phyloP scores from a whole-genome alignment of 257 asterid species.

The Nicotiana undulata region DNA sequence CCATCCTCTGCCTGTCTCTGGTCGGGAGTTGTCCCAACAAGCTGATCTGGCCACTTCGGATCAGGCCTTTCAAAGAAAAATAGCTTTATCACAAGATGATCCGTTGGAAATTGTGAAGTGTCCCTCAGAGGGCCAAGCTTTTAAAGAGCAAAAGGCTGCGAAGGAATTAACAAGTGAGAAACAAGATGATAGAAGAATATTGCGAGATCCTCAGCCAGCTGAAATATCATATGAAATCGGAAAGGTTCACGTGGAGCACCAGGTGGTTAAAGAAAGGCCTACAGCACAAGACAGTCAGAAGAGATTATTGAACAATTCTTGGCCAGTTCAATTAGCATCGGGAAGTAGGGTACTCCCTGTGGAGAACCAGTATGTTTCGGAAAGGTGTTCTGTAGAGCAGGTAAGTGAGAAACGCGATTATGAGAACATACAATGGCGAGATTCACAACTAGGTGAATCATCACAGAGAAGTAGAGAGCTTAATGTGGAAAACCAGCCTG shows the following conservation, averaged over 20 bases:
- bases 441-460: not conserved
- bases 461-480: not conserved
- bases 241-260: not conserved
- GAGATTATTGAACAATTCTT: not conserved
- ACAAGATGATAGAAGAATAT: not conserved
- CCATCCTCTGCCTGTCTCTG: not conserved
- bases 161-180: not conserved
- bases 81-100: slow-evolving; percentile 7
- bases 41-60: slow-evolving; percentile 1
- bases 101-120: not conserved
- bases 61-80: slow-evolving; percentile 1
- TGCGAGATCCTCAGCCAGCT: not conserved
- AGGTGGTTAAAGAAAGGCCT: not conserved
- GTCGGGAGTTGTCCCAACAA: not conserved
- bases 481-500: not conserved
- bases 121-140: not conserved
- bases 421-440: not conserved
- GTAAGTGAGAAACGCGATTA: not conserved
- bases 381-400: not conserved
- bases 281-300: not conserved
- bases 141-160: not conserved
- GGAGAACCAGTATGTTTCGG: not conserved
- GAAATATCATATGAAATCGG: not conserved
- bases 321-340: not conserved
- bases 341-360: not conserved